These are phyloP conservation scores for Rosa persica DNA, from an alignment of 306 rosid species.

Conservation along the genomic window DNA sequence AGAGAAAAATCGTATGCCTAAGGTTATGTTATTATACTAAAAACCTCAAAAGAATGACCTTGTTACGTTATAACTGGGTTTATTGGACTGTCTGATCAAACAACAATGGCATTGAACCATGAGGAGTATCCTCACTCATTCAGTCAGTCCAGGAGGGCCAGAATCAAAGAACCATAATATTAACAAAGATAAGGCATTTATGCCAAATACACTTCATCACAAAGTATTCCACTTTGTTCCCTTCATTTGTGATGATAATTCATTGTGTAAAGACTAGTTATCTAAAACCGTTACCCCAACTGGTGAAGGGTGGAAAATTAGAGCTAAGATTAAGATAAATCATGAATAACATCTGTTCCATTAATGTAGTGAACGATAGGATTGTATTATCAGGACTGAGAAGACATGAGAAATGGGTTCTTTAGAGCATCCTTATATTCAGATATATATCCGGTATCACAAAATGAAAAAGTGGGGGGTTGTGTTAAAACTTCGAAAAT, in stretches of 20 bases:
- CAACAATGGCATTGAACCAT: neutral
- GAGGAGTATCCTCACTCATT: neutral
- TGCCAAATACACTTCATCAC: neutral
- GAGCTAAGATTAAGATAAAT: neutral
- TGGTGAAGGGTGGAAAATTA: neutral
- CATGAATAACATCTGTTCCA: neutral
- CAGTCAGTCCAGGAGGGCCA: neutral
- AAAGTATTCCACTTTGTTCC: neutral
- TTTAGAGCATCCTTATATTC: neutral
- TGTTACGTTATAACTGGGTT: neutral
- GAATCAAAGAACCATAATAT: conserved; percentile 1
- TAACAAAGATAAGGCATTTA: neutral
- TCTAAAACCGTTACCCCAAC: neutral
- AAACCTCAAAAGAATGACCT: neutral
- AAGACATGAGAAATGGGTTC: neutral
- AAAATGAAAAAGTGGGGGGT: neutral
- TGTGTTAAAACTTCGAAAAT: neutral
- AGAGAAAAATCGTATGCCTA: neutral
- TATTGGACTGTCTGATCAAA: neutral
- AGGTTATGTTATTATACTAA: neutral
- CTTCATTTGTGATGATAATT: neutral
- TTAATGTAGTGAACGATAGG: neutral
- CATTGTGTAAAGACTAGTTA: neutral
- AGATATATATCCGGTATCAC: neutral
- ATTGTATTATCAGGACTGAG: neutral